Evolutionary conservation across 139 green algal species (phyloP).

Genomic region (Zygnema cylindricum): DNA sequence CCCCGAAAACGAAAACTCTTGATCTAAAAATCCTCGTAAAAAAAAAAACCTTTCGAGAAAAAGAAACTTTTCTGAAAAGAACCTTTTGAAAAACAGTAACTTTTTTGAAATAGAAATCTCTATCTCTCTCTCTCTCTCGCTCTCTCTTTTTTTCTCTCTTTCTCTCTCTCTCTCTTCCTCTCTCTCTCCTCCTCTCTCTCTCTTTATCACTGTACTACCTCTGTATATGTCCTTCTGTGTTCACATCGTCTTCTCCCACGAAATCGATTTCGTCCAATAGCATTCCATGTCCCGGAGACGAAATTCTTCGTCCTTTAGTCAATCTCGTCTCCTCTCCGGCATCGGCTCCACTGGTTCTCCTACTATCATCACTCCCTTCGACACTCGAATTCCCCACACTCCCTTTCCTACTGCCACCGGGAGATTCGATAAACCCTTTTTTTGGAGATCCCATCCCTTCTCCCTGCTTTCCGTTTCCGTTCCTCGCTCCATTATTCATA

Average conservation of each 20-base stretch:
- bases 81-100: too few species aligned
- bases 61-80: too few species aligned
- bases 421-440: background rate
- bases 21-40: too few species aligned
- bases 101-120: too few species aligned
- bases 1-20: too few species aligned
- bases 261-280: constrained; percentile 9
- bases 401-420: background rate
- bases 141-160: too few species aligned
- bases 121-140: too few species aligned
- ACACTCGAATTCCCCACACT: background rate
- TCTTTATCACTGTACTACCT: background rate
- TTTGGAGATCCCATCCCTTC: background rate
- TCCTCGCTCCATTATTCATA: background rate
- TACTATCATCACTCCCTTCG: background rate
- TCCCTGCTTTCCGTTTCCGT: background rate
- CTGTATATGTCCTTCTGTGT: background rate
- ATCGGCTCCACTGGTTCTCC: constrained; percentile 21
- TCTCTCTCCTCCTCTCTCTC: background rate
- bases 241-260: background rate
- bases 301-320: background rate
- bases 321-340: background rate
- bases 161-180: too few species aligned
- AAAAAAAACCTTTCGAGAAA: too few species aligned
- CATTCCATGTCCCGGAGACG: constrained; percentile 12